Evolutionary conservation across 805 yeast genomes (phyloP), one percentile per base, ranked within the genome.

Genomic region (Debaryomyces tyrocola): DNA sequence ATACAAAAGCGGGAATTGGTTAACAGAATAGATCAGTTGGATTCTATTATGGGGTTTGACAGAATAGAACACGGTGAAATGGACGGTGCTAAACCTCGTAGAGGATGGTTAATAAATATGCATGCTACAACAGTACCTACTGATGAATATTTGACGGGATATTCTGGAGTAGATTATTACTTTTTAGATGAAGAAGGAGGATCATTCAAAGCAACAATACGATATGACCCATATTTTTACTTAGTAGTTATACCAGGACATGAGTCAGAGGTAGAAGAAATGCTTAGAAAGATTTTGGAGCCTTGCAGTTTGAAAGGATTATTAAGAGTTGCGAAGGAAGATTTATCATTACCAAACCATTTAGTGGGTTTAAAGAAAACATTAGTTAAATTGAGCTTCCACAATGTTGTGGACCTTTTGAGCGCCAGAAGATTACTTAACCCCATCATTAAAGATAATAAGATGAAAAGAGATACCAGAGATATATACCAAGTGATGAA

Each of bases 181-280:
- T 94, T 95, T 56, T 67, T 94, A 6, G 98, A 91, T 63, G 96
- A 89, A 58, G 97, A 91, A 63, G 99, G 99, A 40, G 99, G 97
- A 6, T 82, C 87, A 37, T 94, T 95, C 73, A 94, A 92, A 62
- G 84, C 90, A 4, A 85, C 96, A 0, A 66, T 88, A 11, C 85
- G 79, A 47, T 88, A 80, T 60, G 90, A 89, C 55, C 99, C 99
- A 0, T 94, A 94, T 63, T 87, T 94, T 59, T 79, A 85, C 43
- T 68, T 94, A 9, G 75, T 82, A 2, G 81, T 89, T 52, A 72
- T 78, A n/a, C 78, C 78, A 1, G 81, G 82, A 1, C 66, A 67
- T 14, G 89, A 84, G 49, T 65, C 80, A 2, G 97, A 88, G 52
- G 89, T 90, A 3, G 98, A 94, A 64, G 99, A 94, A 59, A 85